Conservation (phyloP, 176 grass and related monocot species). For the Oryza australiensis region DNA sequence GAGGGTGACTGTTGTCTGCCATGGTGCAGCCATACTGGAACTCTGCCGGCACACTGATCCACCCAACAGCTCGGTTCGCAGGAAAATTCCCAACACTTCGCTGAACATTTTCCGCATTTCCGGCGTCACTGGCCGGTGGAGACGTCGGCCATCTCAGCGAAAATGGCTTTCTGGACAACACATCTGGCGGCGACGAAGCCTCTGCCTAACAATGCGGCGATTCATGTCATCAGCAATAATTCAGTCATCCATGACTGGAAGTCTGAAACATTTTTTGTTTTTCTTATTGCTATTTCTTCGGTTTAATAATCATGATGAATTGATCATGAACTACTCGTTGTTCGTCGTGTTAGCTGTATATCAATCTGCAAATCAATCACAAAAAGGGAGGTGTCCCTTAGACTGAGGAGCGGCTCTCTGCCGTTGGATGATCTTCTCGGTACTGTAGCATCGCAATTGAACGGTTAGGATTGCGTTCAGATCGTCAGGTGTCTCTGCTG, state of each 20-base stretch:
- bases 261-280: neutral
- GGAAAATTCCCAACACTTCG: slow-evolving; percentile 53
- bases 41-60: slow-evolving; percentile 40
- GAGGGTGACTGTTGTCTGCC: slow-evolving; percentile 56
- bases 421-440: no score
- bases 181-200: slow-evolving; percentile 48
- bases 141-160: slow-evolving; percentile 45
- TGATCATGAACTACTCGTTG: neutral
- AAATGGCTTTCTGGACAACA: slow-evolving; percentile 35
- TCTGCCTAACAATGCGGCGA: slow-evolving; percentile 19
- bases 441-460: no score
- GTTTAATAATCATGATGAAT: neutral
- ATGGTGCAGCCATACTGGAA: slow-evolving; percentile 60
- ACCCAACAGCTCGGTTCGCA: neutral
- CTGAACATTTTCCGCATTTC: slow-evolving; percentile 7
- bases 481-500: neutral
- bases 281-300: neutral
- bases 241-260: neutral
- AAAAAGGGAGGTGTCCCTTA: neutral
- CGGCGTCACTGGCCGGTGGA: slow-evolving; percentile 32
- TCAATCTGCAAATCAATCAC: neutral
- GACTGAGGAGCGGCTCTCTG: neutral
- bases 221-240: neutral
- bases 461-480: neutral
- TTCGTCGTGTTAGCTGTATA: neutral